Evolutionary conservation across 371 early-diverging fungal genomes (phyloP), one percentile per base, ranked within the genome.

Genomic region (Batkoa obscura): DNA sequence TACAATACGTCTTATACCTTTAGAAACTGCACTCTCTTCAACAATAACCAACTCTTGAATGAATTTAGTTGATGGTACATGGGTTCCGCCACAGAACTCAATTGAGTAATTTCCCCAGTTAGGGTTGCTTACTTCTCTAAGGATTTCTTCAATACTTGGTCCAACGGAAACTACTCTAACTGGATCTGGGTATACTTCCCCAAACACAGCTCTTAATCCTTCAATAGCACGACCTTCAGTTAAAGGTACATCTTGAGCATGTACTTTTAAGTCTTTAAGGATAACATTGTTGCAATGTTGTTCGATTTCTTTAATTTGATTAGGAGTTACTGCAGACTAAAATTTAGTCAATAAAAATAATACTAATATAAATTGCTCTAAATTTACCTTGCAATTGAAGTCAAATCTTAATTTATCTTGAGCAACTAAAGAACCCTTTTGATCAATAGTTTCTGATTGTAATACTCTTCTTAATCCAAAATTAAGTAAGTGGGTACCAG

Each of bases 61-160:
- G 43, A 96, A 94, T 12, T 80, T 73, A 3, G 98, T 95, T 72
- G 84, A 81, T 34, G 70, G 68, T 37, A 98, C 99, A 65, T 99
- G 99, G 32, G 98, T 97, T 62, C 99, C 99, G 66, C 99, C 99
- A 69, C 99, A 99, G 68, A 98, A 87, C 72, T 99, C 99, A 54
- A 94, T 76, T 49, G 90, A 87, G 61, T 79, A 75, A 37, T 75
- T 70, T 4, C 70, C 67, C 90, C 92, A 94, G 55, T 81, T 74
- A 39, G 75, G 74, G 62, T 92, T 87, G 38, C 74, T 62, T 0
- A 88, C 84, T 64, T 92, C 80, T 56, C 78, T 70, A 34, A 91
- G 72, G 47, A 99, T 74, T 43, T 90, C 90, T 60, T 91, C 88
- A 23, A 96, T 75, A 60, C 83, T 80, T 59, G 78, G 80, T 31